A percentile compares a stretch with the other conserved stretches of the same genome.
Evolutionary conservation across 2,329 filamentous ascomycete genomes (phyloP).

Genomic region (Aurifilum marmelostoma): DNA sequence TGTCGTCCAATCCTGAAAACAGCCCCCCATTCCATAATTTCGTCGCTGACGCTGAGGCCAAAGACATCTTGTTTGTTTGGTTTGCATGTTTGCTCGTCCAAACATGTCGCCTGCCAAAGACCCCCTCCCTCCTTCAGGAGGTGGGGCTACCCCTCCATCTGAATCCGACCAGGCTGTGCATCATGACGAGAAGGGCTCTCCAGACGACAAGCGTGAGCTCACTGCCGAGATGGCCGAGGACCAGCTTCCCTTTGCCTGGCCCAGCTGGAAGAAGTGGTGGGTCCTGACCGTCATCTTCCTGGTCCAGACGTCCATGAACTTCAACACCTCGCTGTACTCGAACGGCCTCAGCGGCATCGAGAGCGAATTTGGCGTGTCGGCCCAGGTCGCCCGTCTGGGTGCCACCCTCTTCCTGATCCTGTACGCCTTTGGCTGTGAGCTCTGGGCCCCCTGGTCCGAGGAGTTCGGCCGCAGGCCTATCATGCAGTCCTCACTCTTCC

Average conservation of each 20-base stretch:
- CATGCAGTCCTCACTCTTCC: slow-evolving; percentile 70
- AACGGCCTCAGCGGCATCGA: slow-evolving; percentile 69
- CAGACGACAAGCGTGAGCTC: slow-evolving; percentile 40
- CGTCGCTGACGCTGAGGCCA: too few relatives aligned
- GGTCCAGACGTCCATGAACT: slow-evolving; percentile 78
- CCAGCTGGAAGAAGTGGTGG: slow-evolving; percentile 69
- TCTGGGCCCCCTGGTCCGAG: slow-evolving; percentile 88
- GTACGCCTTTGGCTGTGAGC: slow-evolving; percentile 85
- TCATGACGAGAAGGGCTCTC: slow-evolving; percentile 19
- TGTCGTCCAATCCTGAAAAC: too few relatives aligned
- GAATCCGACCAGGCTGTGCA: slow-evolving; percentile 12
- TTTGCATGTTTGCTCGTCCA: not conserved
- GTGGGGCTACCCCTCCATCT: not conserved
- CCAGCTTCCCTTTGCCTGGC: slow-evolving; percentile 66
- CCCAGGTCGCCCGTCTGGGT: slow-evolving; percentile 71
- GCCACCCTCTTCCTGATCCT: slow-evolving; percentile 78
- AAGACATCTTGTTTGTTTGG: not conserved
- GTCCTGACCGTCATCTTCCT: slow-evolving; percentile 74
- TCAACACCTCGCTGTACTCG: slow-evolving; percentile 75
- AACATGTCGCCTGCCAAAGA: slow-evolving; percentile 16
- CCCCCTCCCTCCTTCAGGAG: slow-evolving; percentile 8
- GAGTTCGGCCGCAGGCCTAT: slow-evolving; percentile 79
- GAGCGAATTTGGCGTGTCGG: slow-evolving; percentile 68
- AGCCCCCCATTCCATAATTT: too few relatives aligned
- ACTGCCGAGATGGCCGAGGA: slow-evolving; percentile 65